These are phyloP conservation scores for Aegilops sharonensis DNA, from an alignment of 176 grass and related monocot species.

Conservation along the genomic window DNA sequence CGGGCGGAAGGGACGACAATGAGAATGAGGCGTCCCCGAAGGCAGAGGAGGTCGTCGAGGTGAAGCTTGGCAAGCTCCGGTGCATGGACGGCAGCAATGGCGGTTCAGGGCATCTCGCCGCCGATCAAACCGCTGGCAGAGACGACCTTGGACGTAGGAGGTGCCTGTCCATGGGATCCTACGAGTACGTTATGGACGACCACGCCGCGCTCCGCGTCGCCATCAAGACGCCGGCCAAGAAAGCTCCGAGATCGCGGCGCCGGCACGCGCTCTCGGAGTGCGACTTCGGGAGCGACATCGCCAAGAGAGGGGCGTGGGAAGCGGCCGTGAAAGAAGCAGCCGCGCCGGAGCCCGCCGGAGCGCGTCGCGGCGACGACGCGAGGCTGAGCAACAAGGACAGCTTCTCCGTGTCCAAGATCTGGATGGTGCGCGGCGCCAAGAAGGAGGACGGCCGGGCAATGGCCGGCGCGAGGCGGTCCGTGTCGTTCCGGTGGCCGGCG, in stretches of 20 bases:
- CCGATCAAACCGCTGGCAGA: conserved; percentile 18
- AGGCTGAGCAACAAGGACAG: conserved; percentile 61
- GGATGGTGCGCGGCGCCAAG: conserved; percentile 29
- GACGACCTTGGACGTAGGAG: conserved; percentile 54
- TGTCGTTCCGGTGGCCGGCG: conserved; percentile 68
- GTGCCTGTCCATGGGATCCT: conserved; percentile 92
- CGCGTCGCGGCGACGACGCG: not conserved
- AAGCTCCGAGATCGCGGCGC: conserved; percentile 33
- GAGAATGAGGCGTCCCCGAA: conserved; percentile 6
- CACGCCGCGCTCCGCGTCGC: conserved; percentile 53
- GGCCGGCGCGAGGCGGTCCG: conserved; percentile 33
- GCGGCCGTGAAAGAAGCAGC: conserved; percentile 31
- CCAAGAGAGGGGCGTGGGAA: conserved; percentile 57
- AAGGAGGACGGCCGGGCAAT: conserved; percentile 9
- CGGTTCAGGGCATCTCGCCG: conserved; percentile 22
- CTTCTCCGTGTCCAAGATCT: conserved; percentile 81
- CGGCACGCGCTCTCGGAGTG: conserved; percentile 71
- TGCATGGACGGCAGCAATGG: conserved; percentile 43
- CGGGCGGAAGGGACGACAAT: not conserved
- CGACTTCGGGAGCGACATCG: conserved; percentile 42
- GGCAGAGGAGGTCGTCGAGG: conserved; percentile 52
- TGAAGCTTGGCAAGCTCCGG: conserved; percentile 86
- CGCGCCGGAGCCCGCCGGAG: not conserved
- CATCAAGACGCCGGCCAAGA: conserved; percentile 68
- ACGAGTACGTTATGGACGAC: conserved; percentile 86